Percentiles rank a stretch among this genome's conserved stretches.
phyloP scores from a whole-genome alignment of 106 monocot species.

The Narthecium ossifragum region DNA sequence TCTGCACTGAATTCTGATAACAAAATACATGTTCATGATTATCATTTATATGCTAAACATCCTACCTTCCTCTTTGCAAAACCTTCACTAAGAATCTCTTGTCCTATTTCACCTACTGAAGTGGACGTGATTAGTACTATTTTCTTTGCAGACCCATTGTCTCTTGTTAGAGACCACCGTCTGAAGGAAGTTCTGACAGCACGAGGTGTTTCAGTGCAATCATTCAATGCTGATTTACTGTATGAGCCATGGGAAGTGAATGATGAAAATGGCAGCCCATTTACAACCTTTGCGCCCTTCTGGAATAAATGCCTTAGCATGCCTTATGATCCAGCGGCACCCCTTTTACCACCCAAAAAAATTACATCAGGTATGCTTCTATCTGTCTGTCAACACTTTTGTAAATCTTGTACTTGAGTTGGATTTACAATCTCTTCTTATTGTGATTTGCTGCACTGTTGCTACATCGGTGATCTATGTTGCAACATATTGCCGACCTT shows the following conservation, averaged over 20 bases:
- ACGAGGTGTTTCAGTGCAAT: constrained; percentile 59
- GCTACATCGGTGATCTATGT: no score
- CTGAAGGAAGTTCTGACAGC: constrained; percentile 60
- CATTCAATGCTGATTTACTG: constrained; percentile 88
- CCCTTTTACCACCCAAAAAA: constrained; percentile 72
- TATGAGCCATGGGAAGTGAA: constrained; percentile 97
- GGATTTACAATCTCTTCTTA: no score
- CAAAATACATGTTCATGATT: no score
- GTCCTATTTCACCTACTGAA: no score
- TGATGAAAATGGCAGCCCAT: constrained; percentile 64
- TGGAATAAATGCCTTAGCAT: constrained; percentile 94
- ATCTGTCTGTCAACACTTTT: background rate
- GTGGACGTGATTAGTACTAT: background rate
- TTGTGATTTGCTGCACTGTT: no score
- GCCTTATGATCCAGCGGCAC: constrained; percentile 85
- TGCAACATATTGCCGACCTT: no score
- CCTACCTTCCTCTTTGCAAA: no score
- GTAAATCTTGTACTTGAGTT: no score
- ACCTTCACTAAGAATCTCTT: no score
- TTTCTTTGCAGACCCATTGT: constrained; percentile 68
- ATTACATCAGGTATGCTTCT: constrained; percentile 47
- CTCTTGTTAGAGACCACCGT: constrained; percentile 80
- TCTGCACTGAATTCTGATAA: no score
- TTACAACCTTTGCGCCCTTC: constrained; percentile 67
- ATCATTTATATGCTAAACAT: no score